Conservation (phyloP, 2,329 filamentous ascomycete genomes). For the Calonectria pteridis region DNA sequence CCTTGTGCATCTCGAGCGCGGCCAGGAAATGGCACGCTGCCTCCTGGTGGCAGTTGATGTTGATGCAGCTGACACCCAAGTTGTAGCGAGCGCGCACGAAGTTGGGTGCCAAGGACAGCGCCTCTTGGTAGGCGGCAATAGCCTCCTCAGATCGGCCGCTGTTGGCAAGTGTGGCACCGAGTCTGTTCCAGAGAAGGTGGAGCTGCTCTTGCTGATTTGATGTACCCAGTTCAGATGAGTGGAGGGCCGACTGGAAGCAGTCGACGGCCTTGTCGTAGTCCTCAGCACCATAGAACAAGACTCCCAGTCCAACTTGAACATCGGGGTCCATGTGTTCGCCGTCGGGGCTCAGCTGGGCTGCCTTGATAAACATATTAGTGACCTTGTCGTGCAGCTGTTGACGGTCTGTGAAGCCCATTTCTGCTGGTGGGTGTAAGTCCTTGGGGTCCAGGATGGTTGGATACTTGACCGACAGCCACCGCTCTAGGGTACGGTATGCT, state of each 20-base stretch:
- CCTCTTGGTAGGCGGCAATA: constrained; percentile 95
- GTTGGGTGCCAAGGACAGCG: constrained; percentile 89
- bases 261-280: constrained; percentile 99
- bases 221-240: constrained; percentile 84
- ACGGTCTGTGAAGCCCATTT: constrained; percentile 94
- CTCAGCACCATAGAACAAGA: constrained; percentile 97
- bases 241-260: constrained; percentile 94
- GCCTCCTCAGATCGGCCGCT: constrained; percentile 94
- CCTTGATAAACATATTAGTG: constrained; percentile 89
- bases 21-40: constrained; percentile 93
- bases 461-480: constrained; percentile 97
- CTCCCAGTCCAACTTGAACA: constrained; percentile 95
- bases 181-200: constrained; percentile 96
- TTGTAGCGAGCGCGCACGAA: constrained; percentile 98
- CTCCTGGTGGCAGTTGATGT: constrained; percentile 94
- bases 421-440: constrained; percentile 79
- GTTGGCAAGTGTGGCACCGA: constrained; percentile 96
- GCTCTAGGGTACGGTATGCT: constrained; percentile 94
- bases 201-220: constrained; percentile 88
- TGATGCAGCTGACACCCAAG: constrained; percentile 95
- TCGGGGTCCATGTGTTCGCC: constrained; percentile 98
- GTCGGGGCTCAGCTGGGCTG: constrained; percentile 90
- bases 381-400: constrained; percentile 91
- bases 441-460: constrained; percentile 81
- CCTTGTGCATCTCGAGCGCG: constrained; percentile 94